Conservation (phyloP, 2,329 filamentous ascomycete species). For the Calonectria pseudoreteaudii region DNA sequence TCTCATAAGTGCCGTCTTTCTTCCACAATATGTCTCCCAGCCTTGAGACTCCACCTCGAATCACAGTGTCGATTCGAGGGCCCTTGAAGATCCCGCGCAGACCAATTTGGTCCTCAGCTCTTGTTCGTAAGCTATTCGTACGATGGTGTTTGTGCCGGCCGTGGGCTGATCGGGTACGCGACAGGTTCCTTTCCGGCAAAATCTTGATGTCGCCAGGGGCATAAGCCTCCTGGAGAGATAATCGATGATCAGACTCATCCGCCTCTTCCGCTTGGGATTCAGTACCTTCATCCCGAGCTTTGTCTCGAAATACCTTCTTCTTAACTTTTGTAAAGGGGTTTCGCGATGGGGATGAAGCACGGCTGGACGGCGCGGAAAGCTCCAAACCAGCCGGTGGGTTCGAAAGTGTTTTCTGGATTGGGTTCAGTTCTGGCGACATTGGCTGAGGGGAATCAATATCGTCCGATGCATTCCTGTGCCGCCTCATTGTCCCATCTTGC, state of each 20-base stretch:
- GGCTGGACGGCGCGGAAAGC: conserved; percentile 72
- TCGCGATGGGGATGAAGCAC: conserved; percentile 72
- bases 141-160: conserved; percentile 62
- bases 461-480: conserved; percentile 52
- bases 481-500: conserved; percentile 61
- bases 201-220: conserved; percentile 49
- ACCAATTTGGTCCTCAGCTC: conserved; percentile 48
- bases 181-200: conserved; percentile 42
- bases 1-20: conserved; percentile 56
- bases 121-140: conserved; percentile 61
- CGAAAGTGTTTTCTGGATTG: conserved; percentile 59
- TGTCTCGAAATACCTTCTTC: conserved; percentile 67
- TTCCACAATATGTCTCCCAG: conserved; percentile 69
- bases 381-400: conserved; percentile 72
- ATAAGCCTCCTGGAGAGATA: conserved; percentile 43
- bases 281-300: conserved; percentile 57
- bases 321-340: conserved; percentile 69
- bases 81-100: conserved; percentile 81
- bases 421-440: conserved; percentile 64
- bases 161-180: conserved; percentile 52
- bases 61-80: conserved; percentile 77
- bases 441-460: conserved; percentile 61
- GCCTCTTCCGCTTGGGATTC: conserved; percentile 48
- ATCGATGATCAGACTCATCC: conserved; percentile 45
- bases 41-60: conserved; percentile 70